Evolutionary conservation across 805 yeast species (phyloP).

Genomic region (Teunomyces funiuensis): DNA sequence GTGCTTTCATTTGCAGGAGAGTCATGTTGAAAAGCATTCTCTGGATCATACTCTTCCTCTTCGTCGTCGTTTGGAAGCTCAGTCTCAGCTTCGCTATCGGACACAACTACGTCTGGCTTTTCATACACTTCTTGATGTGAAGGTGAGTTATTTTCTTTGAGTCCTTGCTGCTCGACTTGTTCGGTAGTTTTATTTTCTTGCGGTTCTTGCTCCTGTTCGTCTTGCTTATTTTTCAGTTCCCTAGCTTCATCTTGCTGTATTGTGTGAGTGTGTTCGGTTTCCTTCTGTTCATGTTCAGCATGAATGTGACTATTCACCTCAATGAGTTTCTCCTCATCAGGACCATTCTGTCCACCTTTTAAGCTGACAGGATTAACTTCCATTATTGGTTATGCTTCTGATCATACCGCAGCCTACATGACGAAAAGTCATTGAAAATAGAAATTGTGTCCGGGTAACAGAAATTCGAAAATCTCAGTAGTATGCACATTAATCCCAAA

Average conservation of each 20-base stretch:
- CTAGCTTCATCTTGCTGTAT: not conserved
- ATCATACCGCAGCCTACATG: not conserved
- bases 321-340: not conserved
- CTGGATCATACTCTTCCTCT: constrained; percentile 31
- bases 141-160: constrained; percentile 7
- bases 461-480: not conserved
- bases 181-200: not conserved
- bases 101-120: constrained; percentile 6
- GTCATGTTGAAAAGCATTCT: constrained; percentile 12
- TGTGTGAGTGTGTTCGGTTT: not conserved
- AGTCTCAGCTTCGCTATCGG: not conserved
- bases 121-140: not conserved
- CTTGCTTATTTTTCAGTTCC: not conserved
- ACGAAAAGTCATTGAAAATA: not conserved
- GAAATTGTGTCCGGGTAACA: constrained; percentile 1
- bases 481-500: not conserved
- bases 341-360: not conserved
- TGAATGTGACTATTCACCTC: not conserved
- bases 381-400: not conserved
- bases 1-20: not conserved
- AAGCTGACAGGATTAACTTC: constrained; percentile 6
- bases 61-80: constrained; percentile 12
- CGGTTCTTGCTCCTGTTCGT: constrained; percentile 4
- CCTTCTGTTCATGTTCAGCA: not conserved
- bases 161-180: not conserved